Percentiles rank a stretch among this genome's conserved stretches.
Evolutionary conservation across 2,329 filamentous ascomycete genomes (phyloP).

Genomic region (Sporothrix globosa): DNA sequence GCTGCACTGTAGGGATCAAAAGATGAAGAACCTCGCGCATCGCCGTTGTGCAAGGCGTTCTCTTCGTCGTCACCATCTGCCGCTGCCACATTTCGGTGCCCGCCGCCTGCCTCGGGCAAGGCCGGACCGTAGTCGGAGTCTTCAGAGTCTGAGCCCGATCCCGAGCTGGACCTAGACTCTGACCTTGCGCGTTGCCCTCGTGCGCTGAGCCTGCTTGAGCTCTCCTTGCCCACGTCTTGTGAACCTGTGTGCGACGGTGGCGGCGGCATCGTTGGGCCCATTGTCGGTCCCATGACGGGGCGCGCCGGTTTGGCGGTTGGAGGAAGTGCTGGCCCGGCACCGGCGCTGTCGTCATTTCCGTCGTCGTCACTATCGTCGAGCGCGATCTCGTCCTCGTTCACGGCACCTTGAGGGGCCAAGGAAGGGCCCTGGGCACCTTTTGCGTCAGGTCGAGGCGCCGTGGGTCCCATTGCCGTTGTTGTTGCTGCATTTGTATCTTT

Average conservation of each 20-base stretch:
- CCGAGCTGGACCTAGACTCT: constrained; percentile 42
- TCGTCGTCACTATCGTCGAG: constrained; percentile 44
- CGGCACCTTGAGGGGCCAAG: constrained; percentile 36
- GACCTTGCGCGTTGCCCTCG: constrained; percentile 43
- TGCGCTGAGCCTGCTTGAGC: constrained; percentile 41
- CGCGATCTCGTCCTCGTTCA: constrained; percentile 49
- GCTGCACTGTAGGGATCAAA: constrained; percentile 49
- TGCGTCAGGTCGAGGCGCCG: constrained; percentile 34
- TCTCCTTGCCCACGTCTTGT: constrained; percentile 43
- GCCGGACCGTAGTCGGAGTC: constrained; percentile 64
- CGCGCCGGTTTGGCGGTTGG: background rate
- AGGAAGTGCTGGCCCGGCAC: background rate
- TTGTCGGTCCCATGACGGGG: constrained; percentile 25
- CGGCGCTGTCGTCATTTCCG: constrained; percentile 39
- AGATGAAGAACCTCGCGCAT: constrained; percentile 34
- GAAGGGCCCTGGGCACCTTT: constrained; percentile 36
- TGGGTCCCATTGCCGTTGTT: constrained; percentile 45
- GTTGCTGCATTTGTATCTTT: no score
- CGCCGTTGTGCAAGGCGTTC: background rate
- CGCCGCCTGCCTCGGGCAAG: constrained; percentile 51
- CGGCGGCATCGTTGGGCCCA: constrained; percentile 38
- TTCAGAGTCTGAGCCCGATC: constrained; percentile 42
- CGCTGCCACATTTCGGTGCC: background rate
- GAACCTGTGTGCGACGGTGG: constrained; percentile 28
- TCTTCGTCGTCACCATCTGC: background rate